Evolutionary conservation across 495 filamentous ascomycete genomes (phyloP).

Genomic region (Talaromyces proteolyticus): DNA sequence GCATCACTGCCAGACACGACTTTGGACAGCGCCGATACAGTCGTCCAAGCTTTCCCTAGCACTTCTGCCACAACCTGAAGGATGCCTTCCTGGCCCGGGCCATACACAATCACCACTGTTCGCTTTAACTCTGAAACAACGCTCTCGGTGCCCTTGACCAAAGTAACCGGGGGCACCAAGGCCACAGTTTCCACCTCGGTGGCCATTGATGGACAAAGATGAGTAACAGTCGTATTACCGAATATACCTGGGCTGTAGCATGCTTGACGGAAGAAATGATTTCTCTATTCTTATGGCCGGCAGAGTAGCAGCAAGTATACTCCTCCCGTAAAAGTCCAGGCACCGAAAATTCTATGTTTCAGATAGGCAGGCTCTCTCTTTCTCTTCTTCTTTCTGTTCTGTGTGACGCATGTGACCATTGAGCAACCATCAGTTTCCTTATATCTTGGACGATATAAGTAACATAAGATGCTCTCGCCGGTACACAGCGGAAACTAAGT

Average conservation of each 20-base stretch:
- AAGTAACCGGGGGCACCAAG: neutral
- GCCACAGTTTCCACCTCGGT: neutral
- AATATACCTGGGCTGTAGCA: neutral
- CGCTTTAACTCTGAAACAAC: constrained; percentile 1
- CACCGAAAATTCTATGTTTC: too few species aligned
- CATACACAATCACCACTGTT: constrained; percentile 54
- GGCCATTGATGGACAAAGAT: neutral
- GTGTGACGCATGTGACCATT: too few species aligned
- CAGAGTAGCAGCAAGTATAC: neutral
- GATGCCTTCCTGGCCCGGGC: constrained; percentile 55
- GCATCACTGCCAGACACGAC: constrained; percentile 42
- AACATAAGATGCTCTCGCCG: too few species aligned
- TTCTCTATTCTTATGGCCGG: neutral
- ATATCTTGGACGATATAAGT: too few species aligned
- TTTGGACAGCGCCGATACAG: constrained; percentile 45
- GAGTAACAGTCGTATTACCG: neutral
- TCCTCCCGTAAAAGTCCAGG: too few species aligned
- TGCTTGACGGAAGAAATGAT: neutral
- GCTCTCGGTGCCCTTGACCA: neutral
- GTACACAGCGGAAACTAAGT: too few species aligned
- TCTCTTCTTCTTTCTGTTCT: too few species aligned
- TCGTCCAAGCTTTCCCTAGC: constrained; percentile 58
- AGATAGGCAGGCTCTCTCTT: too few species aligned
- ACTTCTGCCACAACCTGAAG: constrained; percentile 64
- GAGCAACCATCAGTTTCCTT: too few species aligned